A percentile compares a stretch with the other conserved stretches of the same genome.
Conservation (phyloP, 2,329 filamentous ascomycete species). For the Penicillium brevicompactum region DNA sequence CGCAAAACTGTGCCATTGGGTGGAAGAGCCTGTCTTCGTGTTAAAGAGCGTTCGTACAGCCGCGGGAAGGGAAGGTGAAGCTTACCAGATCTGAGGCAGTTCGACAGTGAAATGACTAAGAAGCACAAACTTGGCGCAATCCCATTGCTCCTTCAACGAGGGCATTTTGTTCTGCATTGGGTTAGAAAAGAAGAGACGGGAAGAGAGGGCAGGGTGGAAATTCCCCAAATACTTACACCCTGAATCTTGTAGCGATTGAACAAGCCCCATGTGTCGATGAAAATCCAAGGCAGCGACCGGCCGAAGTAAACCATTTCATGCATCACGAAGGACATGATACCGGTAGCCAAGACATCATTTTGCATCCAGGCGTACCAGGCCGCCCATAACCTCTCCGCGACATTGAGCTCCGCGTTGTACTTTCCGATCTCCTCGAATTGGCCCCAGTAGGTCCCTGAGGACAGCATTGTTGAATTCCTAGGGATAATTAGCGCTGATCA, state of each 20-base stretch:
- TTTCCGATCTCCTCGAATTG: slow-evolving; percentile 66
- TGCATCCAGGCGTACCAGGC: slow-evolving; percentile 98
- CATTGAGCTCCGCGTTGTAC: slow-evolving; percentile 83
- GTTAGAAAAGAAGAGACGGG: neutral
- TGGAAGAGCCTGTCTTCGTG: slow-evolving; percentile 72
- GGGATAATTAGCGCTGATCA: neutral
- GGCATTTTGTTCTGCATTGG: slow-evolving; percentile 72
- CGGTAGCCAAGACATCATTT: slow-evolving; percentile 94
- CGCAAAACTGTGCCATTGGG: slow-evolving; percentile 89
- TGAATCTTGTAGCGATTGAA: slow-evolving; percentile 97
- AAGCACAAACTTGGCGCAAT: slow-evolving; percentile 89
- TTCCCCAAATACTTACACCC: slow-evolving; percentile 58
- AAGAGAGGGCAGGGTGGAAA: neutral
- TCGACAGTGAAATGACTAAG: slow-evolving; percentile 97
- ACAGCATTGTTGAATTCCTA: slow-evolving; percentile 52
- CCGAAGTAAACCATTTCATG: slow-evolving; percentile 96
- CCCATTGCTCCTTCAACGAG: slow-evolving; percentile 89
- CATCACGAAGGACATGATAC: slow-evolving; percentile 95
- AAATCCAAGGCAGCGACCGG: slow-evolving; percentile 84
- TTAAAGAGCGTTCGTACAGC: neutral
- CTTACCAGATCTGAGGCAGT: slow-evolving; percentile 89
- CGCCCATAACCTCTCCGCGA: slow-evolving; percentile 87
- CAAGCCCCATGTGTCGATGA: slow-evolving; percentile 83
- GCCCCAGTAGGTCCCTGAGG: slow-evolving; percentile 64
- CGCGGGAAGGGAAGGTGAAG: neutral